A percentile compares a stretch with the other conserved stretches of the same genome.
phyloP scores from a whole-genome alignment of 2,329 filamentous ascomycete species.

The Exserohilum turcica region DNA sequence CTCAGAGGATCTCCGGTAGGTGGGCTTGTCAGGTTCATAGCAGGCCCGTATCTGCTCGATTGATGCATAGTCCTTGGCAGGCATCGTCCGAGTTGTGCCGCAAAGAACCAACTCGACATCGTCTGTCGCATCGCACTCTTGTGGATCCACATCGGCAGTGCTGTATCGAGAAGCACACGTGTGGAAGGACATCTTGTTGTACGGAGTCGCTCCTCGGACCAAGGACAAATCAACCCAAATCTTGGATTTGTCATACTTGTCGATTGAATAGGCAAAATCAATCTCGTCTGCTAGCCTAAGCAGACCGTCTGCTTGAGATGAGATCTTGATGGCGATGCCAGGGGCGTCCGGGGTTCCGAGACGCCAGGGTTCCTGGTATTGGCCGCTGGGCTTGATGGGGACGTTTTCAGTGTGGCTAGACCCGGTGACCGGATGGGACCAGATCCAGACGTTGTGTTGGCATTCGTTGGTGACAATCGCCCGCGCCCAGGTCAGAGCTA shows the following conservation, averaged over 20 bases:
- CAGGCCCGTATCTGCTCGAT: slow-evolving; percentile 18
- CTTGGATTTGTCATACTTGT: slow-evolving; percentile 16
- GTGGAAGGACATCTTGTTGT: slow-evolving; percentile 20
- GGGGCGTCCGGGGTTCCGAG: slow-evolving; percentile 22
- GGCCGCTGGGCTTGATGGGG: slow-evolving; percentile 19
- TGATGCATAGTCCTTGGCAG: slow-evolving; percentile 11
- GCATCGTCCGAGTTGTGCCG: slow-evolving; percentile 17
- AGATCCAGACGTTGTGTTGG: slow-evolving; percentile 25
- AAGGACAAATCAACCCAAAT: slow-evolving; percentile 27
- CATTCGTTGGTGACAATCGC: slow-evolving; percentile 39
- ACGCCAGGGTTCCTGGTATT: slow-evolving; percentile 33
- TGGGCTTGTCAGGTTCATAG: slow-evolving; percentile 5
- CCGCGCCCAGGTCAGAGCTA: slow-evolving; percentile 27
- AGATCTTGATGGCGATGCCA: slow-evolving; percentile 37
- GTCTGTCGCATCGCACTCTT: slow-evolving; percentile 26
- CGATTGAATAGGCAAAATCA: slow-evolving; percentile 34
- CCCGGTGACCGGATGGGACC: slow-evolving; percentile 26
- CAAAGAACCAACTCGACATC: slow-evolving; percentile 36
- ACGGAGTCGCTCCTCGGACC: slow-evolving; percentile 21
- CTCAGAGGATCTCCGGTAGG: background rate
- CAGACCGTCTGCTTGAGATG: slow-evolving; percentile 27
- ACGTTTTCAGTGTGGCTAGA: slow-evolving; percentile 23
- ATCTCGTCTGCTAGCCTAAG: slow-evolving; percentile 24
- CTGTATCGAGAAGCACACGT: slow-evolving; percentile 24
- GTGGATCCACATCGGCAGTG: slow-evolving; percentile 15